Base-by-base conservation (phyloP, 129 eudicot species). In the Tanacetum coccineum region DNA sequence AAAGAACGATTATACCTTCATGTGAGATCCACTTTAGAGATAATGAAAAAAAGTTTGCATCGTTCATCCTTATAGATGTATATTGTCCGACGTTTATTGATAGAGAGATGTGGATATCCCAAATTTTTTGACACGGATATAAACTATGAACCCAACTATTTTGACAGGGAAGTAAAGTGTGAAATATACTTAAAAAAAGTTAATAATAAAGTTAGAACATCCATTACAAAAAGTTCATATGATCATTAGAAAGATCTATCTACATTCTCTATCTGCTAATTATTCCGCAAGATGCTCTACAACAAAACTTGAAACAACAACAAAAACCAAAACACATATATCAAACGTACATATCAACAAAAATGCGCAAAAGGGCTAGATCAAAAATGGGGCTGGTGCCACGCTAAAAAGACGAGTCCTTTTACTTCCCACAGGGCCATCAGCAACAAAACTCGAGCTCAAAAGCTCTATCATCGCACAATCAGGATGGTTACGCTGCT, bases 391-490 rank as follows among this genome's bases (percentile, higher is more conserved):
- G 22, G 89, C 58, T 2, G 87, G 82, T 52, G 97, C 86, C 0
- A 80, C 78, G 17, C 54, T 21, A 39, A 70, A 78, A 6, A n/a
- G 74, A n/a, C 49, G 62, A 36, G 36, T 8, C 20, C 32, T 61
- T 12, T 61, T 67, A 44, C 67, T 63, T 6, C 81, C 59, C 15
- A 28, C 66, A 0, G 93, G 86, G 50, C 80, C 87, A 52, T 79
- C 65, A 1, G 79, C 87, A 6, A 75, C 88, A 22, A 70, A 83
- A 25, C 81, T 84, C 5, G 84, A 87, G 88, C 96, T 91, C 75
- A 83, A 2, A 44, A 88, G 82, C 78, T 85, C 87, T 19, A 79
- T 70, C 97, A 91, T 87, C 50, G 76, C 85, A 21, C 96, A 76
- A 61, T 66, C 93, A n/a, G 93, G 90, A 49, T 79, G 75, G 36